Evolutionary conservation across 106 monocot species (phyloP).

Genomic region (Dendrobium officinale): DNA sequence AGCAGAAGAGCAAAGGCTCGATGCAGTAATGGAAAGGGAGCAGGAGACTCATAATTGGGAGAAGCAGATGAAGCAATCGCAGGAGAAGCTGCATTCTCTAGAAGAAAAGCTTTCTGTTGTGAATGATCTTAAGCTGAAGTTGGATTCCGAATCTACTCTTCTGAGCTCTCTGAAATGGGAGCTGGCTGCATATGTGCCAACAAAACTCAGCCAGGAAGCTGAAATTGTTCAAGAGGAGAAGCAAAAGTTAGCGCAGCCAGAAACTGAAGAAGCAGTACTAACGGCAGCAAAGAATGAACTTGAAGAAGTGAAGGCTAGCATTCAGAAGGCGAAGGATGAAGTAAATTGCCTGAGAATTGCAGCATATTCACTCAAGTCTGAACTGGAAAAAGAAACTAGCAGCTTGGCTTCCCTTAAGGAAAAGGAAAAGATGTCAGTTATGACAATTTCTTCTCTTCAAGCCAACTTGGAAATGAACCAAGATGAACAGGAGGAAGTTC

Average conservation of each 20-base stretch:
- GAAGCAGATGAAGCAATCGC: conserved; percentile 26
- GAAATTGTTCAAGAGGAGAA: conserved; percentile 6
- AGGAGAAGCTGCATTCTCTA: conserved; percentile 22
- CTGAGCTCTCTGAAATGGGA: conserved; percentile 31
- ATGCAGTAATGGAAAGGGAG: conserved; percentile 21
- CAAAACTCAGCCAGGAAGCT: not conserved
- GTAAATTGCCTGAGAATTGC: conserved; percentile 23
- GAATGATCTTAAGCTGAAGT: conserved; percentile 32
- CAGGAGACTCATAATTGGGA: conserved; percentile 21
- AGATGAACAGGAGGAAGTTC: conserved; percentile 20
- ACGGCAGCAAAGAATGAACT: conserved; percentile 22
- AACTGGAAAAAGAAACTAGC: conserved; percentile 35
- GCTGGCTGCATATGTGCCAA: conserved; percentile 27
- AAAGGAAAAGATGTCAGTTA: conserved; percentile 35
- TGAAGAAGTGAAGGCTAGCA: conserved; percentile 30
- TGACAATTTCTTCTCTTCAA: conserved; percentile 47
- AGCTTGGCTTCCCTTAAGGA: conserved; percentile 22
- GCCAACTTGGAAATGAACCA: conserved; percentile 38
- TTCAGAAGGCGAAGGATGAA: conserved; percentile 34
- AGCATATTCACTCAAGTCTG: conserved; percentile 27
- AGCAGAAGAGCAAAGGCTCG: conserved; percentile 45
- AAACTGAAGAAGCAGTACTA: not conserved
- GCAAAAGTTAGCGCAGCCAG: not conserved
- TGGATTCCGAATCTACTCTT: conserved; percentile 28
- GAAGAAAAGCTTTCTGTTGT: conserved; percentile 18